Evolutionary conservation across 352 stramenopile species (phyloP), one percentile per base, ranked within the genome.

Genomic region (Pythium coloratum): DNA sequence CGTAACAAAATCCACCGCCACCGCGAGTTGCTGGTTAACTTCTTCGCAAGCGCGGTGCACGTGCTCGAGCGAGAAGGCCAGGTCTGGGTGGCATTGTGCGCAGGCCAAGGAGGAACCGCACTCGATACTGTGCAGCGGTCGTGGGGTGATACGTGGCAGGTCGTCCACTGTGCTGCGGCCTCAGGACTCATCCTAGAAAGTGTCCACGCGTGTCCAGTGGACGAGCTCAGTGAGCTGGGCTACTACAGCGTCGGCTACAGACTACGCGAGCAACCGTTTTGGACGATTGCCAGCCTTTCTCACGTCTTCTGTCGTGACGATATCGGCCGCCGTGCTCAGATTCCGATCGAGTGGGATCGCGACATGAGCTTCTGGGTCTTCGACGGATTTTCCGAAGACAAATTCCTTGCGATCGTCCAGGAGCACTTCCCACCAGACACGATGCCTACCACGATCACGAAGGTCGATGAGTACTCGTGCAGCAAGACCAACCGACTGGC

Each of bases 1-100:
- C 78, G 82, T 60, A 94, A 92, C 81, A 94, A 94, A 67, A 93
- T 94, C 62, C 78, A 93, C 67, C 78, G 80, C 13, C 87, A 96
- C 64, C 83, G 88, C 8, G 77, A 94, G 75, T 66, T 96, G 20
- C 72, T 96, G 28, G 32, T 69, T 50, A 78, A 92, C 34, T 96
- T 96, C 67, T 94, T 96, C 40, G 62, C 72, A 6, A 94, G 88
- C 67, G 84, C 79, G 0, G 67, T 67, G 6, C 67, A 75, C 59
- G 77, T 93, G 38, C 73, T 93, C 12, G 34, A 76, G 3, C 66
- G 6, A 32, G 66, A 84, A 16, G 88, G 86, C 18, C 82, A 94
- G 49, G 71, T 96, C 24, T 96, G 85, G 84, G 84, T 94, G 67
- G 92, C 86, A 26, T 72, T 96, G 2, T 94, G 83, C 54, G 82